A percentile compares a stretch with the other conserved stretches of the same genome.
phyloP scores from a whole-genome alignment of 2,329 filamentous ascomycete genomes.

The Lomentospora prolificans region DNA sequence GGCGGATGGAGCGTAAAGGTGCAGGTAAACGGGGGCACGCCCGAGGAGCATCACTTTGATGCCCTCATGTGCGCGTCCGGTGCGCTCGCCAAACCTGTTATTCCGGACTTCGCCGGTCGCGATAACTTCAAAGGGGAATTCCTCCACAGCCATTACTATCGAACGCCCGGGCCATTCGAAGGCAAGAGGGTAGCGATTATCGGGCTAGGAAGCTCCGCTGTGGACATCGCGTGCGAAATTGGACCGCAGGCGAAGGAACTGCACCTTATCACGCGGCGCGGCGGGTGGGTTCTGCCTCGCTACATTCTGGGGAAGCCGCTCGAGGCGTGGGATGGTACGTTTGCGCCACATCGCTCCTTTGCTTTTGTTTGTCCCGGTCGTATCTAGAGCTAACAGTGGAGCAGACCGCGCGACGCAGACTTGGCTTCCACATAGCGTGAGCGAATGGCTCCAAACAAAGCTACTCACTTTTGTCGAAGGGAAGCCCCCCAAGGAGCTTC shows the following conservation, averaged over 20 bases:
- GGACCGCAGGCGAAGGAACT: slow-evolving; percentile 21
- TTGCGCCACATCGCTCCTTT: background rate
- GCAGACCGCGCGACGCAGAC: slow-evolving; percentile 19
- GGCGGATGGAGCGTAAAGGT: slow-evolving; percentile 21
- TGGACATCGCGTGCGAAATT: slow-evolving; percentile 28
- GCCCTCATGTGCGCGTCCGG: slow-evolving; percentile 27
- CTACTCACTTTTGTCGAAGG: slow-evolving; percentile 21
- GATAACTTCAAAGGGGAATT: slow-evolving; percentile 23
- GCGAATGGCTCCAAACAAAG: slow-evolving; percentile 20
- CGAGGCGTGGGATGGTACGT: slow-evolving; percentile 25
- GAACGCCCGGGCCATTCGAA: slow-evolving; percentile 21
- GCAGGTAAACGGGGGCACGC: slow-evolving; percentile 11
- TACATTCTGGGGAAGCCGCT: slow-evolving; percentile 25
- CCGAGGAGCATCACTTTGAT: slow-evolving; percentile 19
- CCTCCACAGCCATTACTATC: slow-evolving; percentile 27
- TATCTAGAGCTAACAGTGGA: background rate
- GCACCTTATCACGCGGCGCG: slow-evolving; percentile 26
- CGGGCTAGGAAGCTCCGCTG: slow-evolving; percentile 26
- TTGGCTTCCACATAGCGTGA: slow-evolving; percentile 18
- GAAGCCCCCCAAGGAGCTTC: slow-evolving; percentile 19
- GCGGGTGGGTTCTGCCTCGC: slow-evolving; percentile 27
- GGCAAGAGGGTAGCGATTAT: slow-evolving; percentile 27
- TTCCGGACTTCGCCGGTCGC: slow-evolving; percentile 21
- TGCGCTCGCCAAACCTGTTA: slow-evolving; percentile 19
- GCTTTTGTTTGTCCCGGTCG: background rate